Percentiles rank a stretch among this genome's conserved stretches.
These are phyloP conservation scores for Talaromyces ruber DNA, from an alignment of 495 filamentous ascomycete genomes.

Conservation along the genomic window DNA sequence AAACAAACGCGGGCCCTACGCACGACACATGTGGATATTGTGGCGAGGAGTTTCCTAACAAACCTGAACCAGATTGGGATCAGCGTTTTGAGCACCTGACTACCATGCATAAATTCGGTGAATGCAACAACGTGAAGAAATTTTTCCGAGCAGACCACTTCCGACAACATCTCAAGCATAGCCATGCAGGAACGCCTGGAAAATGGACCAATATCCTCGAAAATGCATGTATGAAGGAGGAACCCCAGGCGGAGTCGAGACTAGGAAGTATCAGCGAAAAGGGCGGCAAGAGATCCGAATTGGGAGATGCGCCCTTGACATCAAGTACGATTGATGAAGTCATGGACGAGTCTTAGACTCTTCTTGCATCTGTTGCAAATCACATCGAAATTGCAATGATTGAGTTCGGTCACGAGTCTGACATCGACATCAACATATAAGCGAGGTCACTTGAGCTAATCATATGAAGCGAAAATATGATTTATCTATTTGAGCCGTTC, in stretches of 20 bases:
- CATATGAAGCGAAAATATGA: background rate
- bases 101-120: slow-evolving; percentile 89
- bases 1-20: slow-evolving; percentile 29
- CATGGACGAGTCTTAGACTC: slow-evolving; percentile 6
- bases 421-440: background rate
- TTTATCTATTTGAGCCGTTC: background rate
- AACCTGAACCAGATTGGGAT: slow-evolving; percentile 69
- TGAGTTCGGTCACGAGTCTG: background rate
- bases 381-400: background rate
- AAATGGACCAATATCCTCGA: slow-evolving; percentile 99
- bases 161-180: slow-evolving; percentile 96
- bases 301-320: slow-evolving; percentile 14
- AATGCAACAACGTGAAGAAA: slow-evolving; percentile 97
- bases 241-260: slow-evolving; percentile 43
- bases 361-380: background rate
- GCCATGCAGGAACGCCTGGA: slow-evolving; percentile 90
- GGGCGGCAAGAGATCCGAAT: slow-evolving; percentile 6
- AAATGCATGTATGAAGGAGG: slow-evolving; percentile 94
- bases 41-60: slow-evolving; percentile 82
- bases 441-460: background rate
- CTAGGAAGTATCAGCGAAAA: slow-evolving; percentile 12
- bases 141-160: slow-evolving; percentile 98
- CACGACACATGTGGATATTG: slow-evolving; percentile 91
- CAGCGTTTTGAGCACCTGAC: slow-evolving; percentile 76
- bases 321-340: slow-evolving; percentile 30